Evolutionary conservation across 768 basidiomycete genomes (phyloP).

Genomic region (Lyophyllum semitale): DNA sequence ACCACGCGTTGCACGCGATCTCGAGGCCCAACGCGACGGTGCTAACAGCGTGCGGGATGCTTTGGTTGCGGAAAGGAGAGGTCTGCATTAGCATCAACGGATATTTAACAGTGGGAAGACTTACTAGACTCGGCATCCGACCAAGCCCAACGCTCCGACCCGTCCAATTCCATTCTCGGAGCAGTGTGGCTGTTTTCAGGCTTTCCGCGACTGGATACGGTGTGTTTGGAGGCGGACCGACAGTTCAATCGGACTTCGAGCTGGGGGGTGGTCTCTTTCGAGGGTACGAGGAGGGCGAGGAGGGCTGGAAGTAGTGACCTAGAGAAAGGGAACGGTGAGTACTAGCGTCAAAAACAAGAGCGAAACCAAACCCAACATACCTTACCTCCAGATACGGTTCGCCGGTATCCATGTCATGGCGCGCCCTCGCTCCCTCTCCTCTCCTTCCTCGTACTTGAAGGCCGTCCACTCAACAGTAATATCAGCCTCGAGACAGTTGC

Average conservation of each 20-base stretch:
- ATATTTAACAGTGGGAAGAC: neutral
- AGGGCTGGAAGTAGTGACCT: too few relatives aligned
- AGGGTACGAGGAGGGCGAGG: too few relatives aligned
- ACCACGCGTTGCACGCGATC: slow-evolving; percentile 64
- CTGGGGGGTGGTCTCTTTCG: too few relatives aligned
- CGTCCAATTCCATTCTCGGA: slow-evolving; percentile 2
- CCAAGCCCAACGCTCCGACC: slow-evolving; percentile 6
- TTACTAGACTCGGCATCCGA: slow-evolving; percentile 14
- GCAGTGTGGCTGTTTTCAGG: slow-evolving; percentile 39
- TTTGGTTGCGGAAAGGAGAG: slow-evolving; percentile 7
- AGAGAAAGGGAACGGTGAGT: too few relatives aligned
- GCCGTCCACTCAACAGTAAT: too few relatives aligned
- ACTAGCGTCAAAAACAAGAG: too few relatives aligned
- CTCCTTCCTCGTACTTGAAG: too few relatives aligned
- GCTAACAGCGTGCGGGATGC: slow-evolving; percentile 44
- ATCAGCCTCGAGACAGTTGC: too few relatives aligned
- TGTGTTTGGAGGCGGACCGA: slow-evolving; percentile 31
- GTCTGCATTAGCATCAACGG: neutral
- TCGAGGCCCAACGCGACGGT: slow-evolving; percentile 67
- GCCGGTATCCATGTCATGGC: too few relatives aligned
- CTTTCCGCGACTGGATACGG: slow-evolving; percentile 35
- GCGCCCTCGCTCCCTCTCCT: too few relatives aligned
- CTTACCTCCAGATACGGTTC: too few relatives aligned
- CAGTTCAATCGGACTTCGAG: slow-evolving; percentile 50
- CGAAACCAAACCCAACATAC: too few relatives aligned